phyloP scores from a whole-genome alignment of 2,329 filamentous ascomycete species.

The Pseudogymnoascus destructans region DNA sequence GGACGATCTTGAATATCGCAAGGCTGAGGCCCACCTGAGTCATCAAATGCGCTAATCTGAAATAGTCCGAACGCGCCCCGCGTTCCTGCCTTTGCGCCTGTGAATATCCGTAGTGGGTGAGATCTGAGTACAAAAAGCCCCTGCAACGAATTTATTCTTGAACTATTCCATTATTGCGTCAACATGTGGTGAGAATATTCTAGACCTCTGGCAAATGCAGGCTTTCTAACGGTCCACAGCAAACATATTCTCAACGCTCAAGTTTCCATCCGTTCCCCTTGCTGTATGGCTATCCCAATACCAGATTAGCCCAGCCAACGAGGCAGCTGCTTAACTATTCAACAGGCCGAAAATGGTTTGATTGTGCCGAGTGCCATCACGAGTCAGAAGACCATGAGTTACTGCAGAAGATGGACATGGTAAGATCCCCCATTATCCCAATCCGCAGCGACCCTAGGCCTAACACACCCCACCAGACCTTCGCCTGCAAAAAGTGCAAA shows the following conservation, averaged over 20 bases:
- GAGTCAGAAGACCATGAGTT: slow-evolving; percentile 71
- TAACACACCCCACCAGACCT: slow-evolving; percentile 34
- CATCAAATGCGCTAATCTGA: slow-evolving; percentile 1
- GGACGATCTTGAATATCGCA: neutral
- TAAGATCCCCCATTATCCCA: slow-evolving; percentile 20
- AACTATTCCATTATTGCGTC: neutral
- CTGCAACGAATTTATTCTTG: neutral
- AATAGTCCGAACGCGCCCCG: slow-evolving; percentile 1
- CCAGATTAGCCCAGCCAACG: neutral
- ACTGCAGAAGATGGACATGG: slow-evolving; percentile 70
- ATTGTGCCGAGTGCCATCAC: slow-evolving; percentile 87
- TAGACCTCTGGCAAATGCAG: neutral
- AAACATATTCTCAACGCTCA: slow-evolving; percentile 98
- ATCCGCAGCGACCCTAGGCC: slow-evolving; percentile 8
- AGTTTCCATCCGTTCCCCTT: slow-evolving; percentile 87
- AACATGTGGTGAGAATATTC: slow-evolving; percentile 6
- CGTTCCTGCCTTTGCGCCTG: neutral
- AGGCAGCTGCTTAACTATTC: neutral
- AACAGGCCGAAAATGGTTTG: slow-evolving; percentile 89
- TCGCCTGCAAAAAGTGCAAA: slow-evolving; percentile 97
- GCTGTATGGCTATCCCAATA: slow-evolving; percentile 50
- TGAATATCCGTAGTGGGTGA: slow-evolving; percentile 4
- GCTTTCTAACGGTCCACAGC: slow-evolving; percentile 34
- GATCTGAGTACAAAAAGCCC: neutral
- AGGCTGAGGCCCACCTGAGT: slow-evolving; percentile 8